These are phyloP conservation scores for Fusarium oligoseptatum DNA, from an alignment of 2,329 filamentous ascomycete genomes.

Conservation along the genomic window DNA sequence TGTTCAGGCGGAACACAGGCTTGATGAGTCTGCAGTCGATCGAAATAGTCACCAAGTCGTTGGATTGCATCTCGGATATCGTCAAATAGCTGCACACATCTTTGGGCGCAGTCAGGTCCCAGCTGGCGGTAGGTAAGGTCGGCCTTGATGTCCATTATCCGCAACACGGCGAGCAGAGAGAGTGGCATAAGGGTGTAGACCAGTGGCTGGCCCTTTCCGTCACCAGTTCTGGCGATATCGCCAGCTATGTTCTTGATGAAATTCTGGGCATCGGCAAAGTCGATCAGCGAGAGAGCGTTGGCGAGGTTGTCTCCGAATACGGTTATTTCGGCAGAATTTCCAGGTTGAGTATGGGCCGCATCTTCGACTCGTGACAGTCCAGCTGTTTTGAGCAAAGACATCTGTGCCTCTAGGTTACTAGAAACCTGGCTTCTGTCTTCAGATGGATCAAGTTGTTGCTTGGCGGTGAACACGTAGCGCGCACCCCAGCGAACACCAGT, in stretches of 20 bases:
- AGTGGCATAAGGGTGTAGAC: neutral
- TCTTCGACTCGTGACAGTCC: neutral
- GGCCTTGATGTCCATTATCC: neutral
- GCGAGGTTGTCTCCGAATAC: neutral
- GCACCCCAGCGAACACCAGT: neutral
- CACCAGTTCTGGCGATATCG: neutral
- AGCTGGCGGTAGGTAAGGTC: neutral
- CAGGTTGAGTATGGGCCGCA: neutral
- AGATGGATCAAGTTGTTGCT: neutral
- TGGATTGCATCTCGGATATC: neutral
- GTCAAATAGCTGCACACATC: conserved; percentile 4
- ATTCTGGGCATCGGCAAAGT: neutral
- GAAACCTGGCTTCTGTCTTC: neutral
- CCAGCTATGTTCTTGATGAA: neutral
- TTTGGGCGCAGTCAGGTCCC: neutral
- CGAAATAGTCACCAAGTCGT: neutral
- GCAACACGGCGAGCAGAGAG: neutral
- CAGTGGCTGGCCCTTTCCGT: neutral
- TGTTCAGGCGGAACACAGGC: neutral
- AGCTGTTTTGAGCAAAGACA: neutral
- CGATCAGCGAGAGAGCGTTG: neutral
- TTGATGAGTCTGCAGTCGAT: neutral
- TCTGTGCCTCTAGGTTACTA: neutral
- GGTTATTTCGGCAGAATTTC: neutral
- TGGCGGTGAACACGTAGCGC: neutral